These are phyloP conservation scores for Candida ponderosae DNA, from an alignment of 805 yeast genomes.

Conservation along the genomic window DNA sequence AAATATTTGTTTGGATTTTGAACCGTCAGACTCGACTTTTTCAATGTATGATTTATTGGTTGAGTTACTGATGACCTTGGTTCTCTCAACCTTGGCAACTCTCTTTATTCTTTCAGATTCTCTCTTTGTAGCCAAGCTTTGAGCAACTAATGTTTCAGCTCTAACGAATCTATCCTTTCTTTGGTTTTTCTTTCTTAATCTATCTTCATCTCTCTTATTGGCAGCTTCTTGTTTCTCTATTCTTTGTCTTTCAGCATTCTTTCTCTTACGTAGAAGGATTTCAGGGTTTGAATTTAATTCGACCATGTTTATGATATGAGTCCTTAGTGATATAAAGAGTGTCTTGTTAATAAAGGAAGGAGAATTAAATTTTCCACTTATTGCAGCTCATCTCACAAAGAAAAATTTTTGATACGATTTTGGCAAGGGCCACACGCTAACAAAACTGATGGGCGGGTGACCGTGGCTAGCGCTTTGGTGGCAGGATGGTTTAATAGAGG, in stretches of 20 bases:
- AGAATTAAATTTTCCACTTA: no score
- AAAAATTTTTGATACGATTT: no score
- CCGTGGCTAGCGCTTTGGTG: no score
- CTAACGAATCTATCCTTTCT: slow-evolving; percentile 51
- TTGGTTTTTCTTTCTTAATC: slow-evolving; percentile 33
- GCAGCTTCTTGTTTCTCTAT: slow-evolving; percentile 66
- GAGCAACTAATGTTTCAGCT: slow-evolving; percentile 68
- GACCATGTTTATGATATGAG: slow-evolving; percentile 13
- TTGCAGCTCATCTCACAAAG: no score
- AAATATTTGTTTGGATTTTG: slow-evolving; percentile 26
- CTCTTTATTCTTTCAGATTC: slow-evolving; percentile 63
- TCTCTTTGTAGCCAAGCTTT: slow-evolving; percentile 54
- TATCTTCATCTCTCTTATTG: slow-evolving; percentile 38
- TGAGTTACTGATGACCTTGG: slow-evolving; percentile 22
- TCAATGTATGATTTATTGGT: slow-evolving; percentile 22
- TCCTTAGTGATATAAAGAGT: no score
- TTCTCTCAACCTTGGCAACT: slow-evolving; percentile 44
- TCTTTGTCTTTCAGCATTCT: slow-evolving; percentile 67
- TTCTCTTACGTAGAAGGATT: slow-evolving; percentile 68
- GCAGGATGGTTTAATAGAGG: no score
- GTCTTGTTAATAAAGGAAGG: no score
- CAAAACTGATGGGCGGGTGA: no score
- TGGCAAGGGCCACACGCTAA: no score
- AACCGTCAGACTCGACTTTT: slow-evolving; percentile 23
- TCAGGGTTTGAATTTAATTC: slow-evolving; percentile 66